phyloP scores from a whole-genome alignment of 345 rosid genomes.

The Eucalyptus cloeziana region DNA sequence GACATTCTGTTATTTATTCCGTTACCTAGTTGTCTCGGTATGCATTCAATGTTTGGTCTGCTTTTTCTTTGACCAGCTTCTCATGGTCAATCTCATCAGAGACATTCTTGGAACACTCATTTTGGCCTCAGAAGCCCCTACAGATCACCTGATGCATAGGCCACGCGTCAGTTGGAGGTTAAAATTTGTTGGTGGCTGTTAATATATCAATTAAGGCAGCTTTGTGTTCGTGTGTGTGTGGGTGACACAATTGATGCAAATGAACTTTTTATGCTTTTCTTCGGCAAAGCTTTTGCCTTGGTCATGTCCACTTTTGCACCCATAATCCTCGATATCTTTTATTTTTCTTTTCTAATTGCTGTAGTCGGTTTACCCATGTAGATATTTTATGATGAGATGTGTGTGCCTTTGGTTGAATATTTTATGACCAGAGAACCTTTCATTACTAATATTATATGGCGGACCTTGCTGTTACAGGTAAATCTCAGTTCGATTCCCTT shows the following conservation, averaged over 20 bases:
- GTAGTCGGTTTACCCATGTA: neutral
- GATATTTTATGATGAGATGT: neutral
- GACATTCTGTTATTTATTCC: neutral
- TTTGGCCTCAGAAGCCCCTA: conserved; percentile 90
- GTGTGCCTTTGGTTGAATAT: neutral
- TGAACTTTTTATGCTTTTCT: neutral
- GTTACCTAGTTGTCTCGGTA: neutral
- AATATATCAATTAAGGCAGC: neutral
- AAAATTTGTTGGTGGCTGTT: neutral
- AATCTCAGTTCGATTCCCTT: neutral
- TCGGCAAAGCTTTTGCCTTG: neutral
- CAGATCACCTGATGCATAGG: conserved; percentile 83
- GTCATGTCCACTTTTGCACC: neutral
- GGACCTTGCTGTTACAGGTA: conserved; percentile 87
- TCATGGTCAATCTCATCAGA: conserved; percentile 96
- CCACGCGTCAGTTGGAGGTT: conserved; percentile 79
- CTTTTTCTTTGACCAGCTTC: conserved; percentile 26
- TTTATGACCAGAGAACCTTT: conserved; percentile 65
- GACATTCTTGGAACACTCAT: conserved; percentile 96
- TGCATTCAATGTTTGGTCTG: neutral
- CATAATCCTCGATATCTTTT: neutral
- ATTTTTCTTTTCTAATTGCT: neutral
- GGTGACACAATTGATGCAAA: neutral
- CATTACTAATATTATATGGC: conserved; percentile 88
- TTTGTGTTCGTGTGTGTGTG: neutral